Percentiles rank a stretch among this genome's conserved stretches.
These are phyloP conservation scores for Chernovozyma sophiae-reginae DNA, from an alignment of 1,139 yeast species.

Conservation along the genomic window DNA sequence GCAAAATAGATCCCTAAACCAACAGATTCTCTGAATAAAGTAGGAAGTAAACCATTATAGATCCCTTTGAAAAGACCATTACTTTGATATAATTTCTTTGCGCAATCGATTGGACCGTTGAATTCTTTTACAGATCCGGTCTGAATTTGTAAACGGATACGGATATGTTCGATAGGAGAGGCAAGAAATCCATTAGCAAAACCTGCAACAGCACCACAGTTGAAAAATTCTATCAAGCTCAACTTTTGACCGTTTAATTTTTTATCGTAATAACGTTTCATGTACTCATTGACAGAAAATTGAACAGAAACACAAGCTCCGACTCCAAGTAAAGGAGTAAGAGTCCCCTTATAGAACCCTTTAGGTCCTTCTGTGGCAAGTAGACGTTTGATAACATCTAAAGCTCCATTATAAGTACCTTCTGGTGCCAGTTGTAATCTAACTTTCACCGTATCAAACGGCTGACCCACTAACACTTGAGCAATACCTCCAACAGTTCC, in stretches of 20 bases:
- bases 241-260: conserved; percentile 38
- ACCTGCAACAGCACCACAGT: conserved; percentile 86
- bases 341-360: conserved; percentile 88
- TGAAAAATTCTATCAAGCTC: conserved; percentile 58
- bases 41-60: conserved; percentile 76
- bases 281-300: conserved; percentile 83
- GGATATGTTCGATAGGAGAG: conserved; percentile 87
- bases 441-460: conserved; percentile 92
- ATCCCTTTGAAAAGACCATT: conserved; percentile 58
- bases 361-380: conserved; percentile 68
- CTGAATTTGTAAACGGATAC: conserved; percentile 88
- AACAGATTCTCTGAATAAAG: conserved; percentile 74
- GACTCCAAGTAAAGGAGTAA: conserved; percentile 81
- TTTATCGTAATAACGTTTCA: conserved; percentile 70
- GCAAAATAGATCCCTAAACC: conserved; percentile 89
- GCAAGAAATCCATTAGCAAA: conserved; percentile 84
- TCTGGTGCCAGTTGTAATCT: conserved; percentile 82
- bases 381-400: conserved; percentile 70
- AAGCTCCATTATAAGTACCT: conserved; percentile 69
- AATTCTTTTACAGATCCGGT: conserved; percentile 46
- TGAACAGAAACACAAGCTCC: conserved; percentile 89
- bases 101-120: conserved; percentile 79
- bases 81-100: conserved; percentile 49
- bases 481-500: conserved; percentile 95
- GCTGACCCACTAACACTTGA: conserved; percentile 94